Evolutionary conservation across 2,329 filamentous ascomycete genomes (phyloP), one percentile per base, ranked within the genome.

Genomic region (Colletotrichum brevisporum): DNA sequence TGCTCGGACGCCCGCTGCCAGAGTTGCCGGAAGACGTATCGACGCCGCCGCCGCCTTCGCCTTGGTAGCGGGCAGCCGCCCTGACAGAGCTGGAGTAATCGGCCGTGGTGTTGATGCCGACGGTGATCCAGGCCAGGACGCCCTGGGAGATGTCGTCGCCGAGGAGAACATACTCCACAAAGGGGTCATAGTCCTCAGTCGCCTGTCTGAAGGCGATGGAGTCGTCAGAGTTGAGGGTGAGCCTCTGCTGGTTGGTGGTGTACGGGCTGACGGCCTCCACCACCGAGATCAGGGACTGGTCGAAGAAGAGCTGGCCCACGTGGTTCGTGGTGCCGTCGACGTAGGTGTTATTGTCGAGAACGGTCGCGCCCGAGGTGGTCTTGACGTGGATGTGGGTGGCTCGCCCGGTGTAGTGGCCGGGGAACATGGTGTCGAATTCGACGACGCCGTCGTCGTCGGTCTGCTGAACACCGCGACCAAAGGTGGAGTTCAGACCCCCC

Each of bases 131-230:
- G 2, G 81, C 85, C 56, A 89, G 82, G 27, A 89, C 72, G 21
- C 88, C 88, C 45, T 89, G 85, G 1, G 73, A 69, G 10, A 88
- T 73, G 43, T 78, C 78, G 39, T 90, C 85, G 0, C 89, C 88
- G 4, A 91, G 81, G 3, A 85, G 80, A 13, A 86, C 84, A 71
- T 90, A 90, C 74, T 89, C 83, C 70, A 89, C 80, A 72, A 90
- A 78, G 0, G 89, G 89, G 3, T 83, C 83, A 47, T 58, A 70
- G 47, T 83, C 83, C 5, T 84, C 82, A 71, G 84, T 79, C 31
- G 83, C 76, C 45, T 86, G 81, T 56, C 89, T 81, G 24, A 77
- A 74, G 6, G 68, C 64, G 54, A 63, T 63, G 52, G 16, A 18
- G 72, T 91, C 89, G 0, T 86, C 80, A 1, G 77, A 78, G 74